phyloP scores from a whole-genome alignment of 352 stramenopile species.

The Aphanomyces cochlioides region DNA sequence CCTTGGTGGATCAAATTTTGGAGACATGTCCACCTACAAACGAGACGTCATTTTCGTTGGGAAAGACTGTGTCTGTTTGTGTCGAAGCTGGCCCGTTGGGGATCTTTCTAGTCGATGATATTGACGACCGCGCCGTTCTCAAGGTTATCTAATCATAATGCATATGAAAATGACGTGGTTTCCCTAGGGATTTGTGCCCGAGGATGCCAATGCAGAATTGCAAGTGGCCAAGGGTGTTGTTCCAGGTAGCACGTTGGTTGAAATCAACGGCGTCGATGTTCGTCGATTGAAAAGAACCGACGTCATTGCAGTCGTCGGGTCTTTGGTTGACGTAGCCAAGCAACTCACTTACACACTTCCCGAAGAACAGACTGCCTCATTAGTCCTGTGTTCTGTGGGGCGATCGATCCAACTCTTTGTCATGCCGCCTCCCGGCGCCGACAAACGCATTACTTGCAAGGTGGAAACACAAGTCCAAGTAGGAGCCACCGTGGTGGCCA shows the following conservation, averaged over 20 bases:
- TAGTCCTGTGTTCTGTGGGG: slow-evolving; percentile 9
- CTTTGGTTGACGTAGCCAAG: slow-evolving; percentile 51
- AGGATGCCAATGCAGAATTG: slow-evolving; percentile 41
- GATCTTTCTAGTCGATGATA: slow-evolving; percentile 54
- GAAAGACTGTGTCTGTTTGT: not conserved
- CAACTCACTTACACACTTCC: slow-evolving; percentile 43
- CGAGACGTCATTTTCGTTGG: no score
- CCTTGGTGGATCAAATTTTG: not conserved
- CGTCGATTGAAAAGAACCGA: slow-evolving; percentile 38
- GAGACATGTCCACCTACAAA: not conserved
- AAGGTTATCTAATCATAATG: slow-evolving; percentile 28
- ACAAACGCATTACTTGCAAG: not conserved
- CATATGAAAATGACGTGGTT: not conserved
- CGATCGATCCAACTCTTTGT: slow-evolving; percentile 15
- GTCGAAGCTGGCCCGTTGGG: slow-evolving; percentile 51
- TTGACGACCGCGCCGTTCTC: slow-evolving; percentile 52
- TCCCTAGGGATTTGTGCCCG: slow-evolving; percentile 43
- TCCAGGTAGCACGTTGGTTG: slow-evolving; percentile 42
- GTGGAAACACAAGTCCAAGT: slow-evolving; percentile 19
- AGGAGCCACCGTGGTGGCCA: slow-evolving; percentile 3
- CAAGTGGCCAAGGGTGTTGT: slow-evolving; percentile 40
- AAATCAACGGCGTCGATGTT: slow-evolving; percentile 59
- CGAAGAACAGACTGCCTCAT: not conserved
- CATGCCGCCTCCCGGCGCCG: not conserved
- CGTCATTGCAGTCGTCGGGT: slow-evolving; percentile 50